These are phyloP conservation scores for Multifurca ochricompacta DNA, from an alignment of 768 basidiomycete species.

Conservation along the genomic window DNA sequence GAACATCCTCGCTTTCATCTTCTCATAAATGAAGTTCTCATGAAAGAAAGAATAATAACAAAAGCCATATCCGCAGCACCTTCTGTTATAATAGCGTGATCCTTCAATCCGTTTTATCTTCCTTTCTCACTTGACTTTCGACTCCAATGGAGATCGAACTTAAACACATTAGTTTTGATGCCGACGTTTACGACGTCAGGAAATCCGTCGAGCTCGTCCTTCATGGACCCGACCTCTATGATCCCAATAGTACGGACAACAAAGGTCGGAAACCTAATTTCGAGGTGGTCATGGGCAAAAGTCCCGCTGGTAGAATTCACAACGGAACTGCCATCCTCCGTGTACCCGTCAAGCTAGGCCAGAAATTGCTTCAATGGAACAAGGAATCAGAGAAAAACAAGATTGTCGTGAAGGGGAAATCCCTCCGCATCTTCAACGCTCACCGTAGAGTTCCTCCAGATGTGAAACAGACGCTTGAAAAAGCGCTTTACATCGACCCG, in stretches of 20 bases:
- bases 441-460: neutral
- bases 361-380: conserved; percentile 41
- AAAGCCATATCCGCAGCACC: no score
- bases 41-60: no score
- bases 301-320: conserved; percentile 46
- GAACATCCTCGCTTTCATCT: no score
- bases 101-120: neutral
- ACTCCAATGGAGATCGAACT: conserved; percentile 34
- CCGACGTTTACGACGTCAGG: conserved; percentile 49
- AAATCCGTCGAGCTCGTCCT: conserved; percentile 47
- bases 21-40: no score
- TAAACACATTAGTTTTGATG: conserved; percentile 29
- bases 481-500: conserved; percentile 28
- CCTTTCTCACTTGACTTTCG: neutral
- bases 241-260: conserved; percentile 28
- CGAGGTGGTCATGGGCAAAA: conserved; percentile 43
- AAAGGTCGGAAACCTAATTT: conserved; percentile 45
- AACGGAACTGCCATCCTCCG: conserved; percentile 40
- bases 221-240: conserved; percentile 46
- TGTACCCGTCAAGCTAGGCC: conserved; percentile 30
- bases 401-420: conserved; percentile 22
- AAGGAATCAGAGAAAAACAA: conserved; percentile 25
- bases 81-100: neutral
- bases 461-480: conserved; percentile 24
- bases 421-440: conserved; percentile 19